Conservation (phyloP, 768 basidiomycete genomes). For the Fomitopsis pulvina region DNA sequence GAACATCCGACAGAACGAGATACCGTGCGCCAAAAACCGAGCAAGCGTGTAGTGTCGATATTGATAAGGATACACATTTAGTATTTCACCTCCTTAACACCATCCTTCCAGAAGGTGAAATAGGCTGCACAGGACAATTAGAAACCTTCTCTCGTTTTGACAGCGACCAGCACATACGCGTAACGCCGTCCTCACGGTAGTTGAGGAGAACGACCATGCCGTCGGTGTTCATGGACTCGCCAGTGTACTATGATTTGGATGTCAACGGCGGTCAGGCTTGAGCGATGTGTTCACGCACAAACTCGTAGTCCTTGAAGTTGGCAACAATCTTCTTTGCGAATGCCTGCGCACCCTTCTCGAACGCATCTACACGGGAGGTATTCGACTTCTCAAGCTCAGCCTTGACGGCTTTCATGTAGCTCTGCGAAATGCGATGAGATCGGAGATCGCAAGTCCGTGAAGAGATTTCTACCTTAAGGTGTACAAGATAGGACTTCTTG, state of each 20-base stretch:
- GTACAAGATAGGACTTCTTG: conserved; percentile 78
- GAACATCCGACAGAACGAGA: conserved; percentile 1
- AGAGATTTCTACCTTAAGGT: conserved; percentile 64
- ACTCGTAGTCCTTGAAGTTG: conserved; percentile 93
- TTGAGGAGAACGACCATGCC: conserved; percentile 95
- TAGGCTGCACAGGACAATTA: conserved; percentile 47
- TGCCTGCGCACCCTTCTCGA: conserved; percentile 73
- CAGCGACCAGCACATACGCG: conserved; percentile 47
- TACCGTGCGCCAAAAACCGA: background rate
- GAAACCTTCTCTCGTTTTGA: background rate
- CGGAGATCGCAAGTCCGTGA: background rate
- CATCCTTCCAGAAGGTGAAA: conserved; percentile 96
- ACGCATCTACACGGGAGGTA: conserved; percentile 59
- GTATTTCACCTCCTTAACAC: conserved; percentile 75
- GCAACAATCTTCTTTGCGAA: conserved; percentile 86
- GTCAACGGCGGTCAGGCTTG: background rate
- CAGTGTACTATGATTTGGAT: conserved; percentile 73
- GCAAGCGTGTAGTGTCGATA: background rate
- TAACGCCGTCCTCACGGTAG: conserved; percentile 83
- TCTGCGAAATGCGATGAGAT: conserved; percentile 33
- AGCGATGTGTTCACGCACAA: conserved; percentile 62
- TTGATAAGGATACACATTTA: conserved; percentile 23
- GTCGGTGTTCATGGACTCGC: conserved; percentile 75
- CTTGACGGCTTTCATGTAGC: conserved; percentile 94
- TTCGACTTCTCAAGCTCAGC: conserved; percentile 43